Conservation (phyloP, 169 alveolate genomes). For the Babesia gibsoni region DNA sequence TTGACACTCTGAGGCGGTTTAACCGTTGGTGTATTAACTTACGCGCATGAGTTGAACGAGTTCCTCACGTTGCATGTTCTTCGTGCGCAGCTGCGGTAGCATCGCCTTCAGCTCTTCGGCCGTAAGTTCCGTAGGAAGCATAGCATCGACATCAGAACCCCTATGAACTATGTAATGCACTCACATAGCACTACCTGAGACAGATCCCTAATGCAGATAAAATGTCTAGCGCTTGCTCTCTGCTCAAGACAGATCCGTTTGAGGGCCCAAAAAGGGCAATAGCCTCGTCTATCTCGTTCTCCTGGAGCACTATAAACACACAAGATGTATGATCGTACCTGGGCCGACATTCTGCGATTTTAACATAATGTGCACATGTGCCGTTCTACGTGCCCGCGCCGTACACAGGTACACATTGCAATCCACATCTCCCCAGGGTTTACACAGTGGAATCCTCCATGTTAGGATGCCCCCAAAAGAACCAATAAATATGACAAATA, state of each 20-base stretch:
- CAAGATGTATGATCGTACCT: background rate
- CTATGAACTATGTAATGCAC: background rate
- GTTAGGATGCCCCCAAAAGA: too few species aligned
- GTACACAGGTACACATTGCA: conserved; percentile 25
- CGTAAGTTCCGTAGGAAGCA: background rate
- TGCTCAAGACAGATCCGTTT: background rate
- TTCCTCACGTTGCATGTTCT: background rate
- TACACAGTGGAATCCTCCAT: too few species aligned
- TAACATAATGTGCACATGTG: background rate
- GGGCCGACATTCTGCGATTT: background rate
- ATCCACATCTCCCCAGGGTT: too few species aligned
- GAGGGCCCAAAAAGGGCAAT: conserved; percentile 17
- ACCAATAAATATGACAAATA: too few species aligned
- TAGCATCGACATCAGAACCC: background rate
- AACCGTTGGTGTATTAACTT: background rate
- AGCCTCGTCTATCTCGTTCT: conserved; percentile 22
- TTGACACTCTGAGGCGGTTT: conserved; percentile 3
- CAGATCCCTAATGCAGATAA: conserved; percentile 18
- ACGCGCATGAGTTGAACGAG: background rate
- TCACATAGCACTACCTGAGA: background rate
- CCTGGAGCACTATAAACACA: too few species aligned
- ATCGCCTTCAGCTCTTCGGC: background rate
- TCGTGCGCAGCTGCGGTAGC: background rate
- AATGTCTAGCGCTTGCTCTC: conserved; percentile 1
- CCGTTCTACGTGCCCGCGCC: background rate